These are phyloP conservation scores for Tympanopsis confertula DNA, from an alignment of 2,329 filamentous ascomycete genomes.

Conservation along the genomic window DNA sequence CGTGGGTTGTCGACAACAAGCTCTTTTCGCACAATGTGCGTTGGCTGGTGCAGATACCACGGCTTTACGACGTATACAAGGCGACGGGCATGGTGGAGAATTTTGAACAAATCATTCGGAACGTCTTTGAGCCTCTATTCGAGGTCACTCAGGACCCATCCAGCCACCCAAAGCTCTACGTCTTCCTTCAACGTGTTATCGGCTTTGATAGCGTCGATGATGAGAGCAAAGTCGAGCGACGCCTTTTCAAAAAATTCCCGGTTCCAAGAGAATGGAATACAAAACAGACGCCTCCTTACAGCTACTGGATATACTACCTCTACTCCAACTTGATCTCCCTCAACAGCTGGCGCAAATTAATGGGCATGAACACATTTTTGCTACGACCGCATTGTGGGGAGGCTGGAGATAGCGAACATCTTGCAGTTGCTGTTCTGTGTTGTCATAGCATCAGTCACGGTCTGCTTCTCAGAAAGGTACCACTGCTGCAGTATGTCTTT, in stretches of 20 bases:
- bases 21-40: slow-evolving; percentile 94
- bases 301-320: slow-evolving; percentile 97
- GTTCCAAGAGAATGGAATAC: slow-evolving; percentile 80
- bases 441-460: slow-evolving; percentile 97
- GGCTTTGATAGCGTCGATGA: slow-evolving; percentile 97
- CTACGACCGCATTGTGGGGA: slow-evolving; percentile 91
- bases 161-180: slow-evolving; percentile 81
- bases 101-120: slow-evolving; percentile 81
- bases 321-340: slow-evolving; percentile 89
- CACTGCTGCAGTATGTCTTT: slow-evolving; percentile 89
- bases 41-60: slow-evolving; percentile 91
- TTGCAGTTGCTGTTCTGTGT: slow-evolving; percentile 81
- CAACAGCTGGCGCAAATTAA: slow-evolving; percentile 79
- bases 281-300: slow-evolving; percentile 93
- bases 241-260: slow-evolving; percentile 91
- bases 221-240: slow-evolving; percentile 89
- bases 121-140: slow-evolving; percentile 87
- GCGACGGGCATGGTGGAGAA: slow-evolving; percentile 73
- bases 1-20: slow-evolving; percentile 98
- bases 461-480: slow-evolving; percentile 82
- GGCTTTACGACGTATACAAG: slow-evolving; percentile 93
- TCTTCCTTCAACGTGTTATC: slow-evolving; percentile 89
- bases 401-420: slow-evolving; percentile 89
- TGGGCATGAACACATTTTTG: slow-evolving; percentile 91
- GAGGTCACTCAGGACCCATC: slow-evolving; percentile 81